These are phyloP conservation scores for Sphagnum magellanicum DNA, from an alignment of 228 moss, liverwort and hornwort genomes.

Conservation along the genomic window DNA sequence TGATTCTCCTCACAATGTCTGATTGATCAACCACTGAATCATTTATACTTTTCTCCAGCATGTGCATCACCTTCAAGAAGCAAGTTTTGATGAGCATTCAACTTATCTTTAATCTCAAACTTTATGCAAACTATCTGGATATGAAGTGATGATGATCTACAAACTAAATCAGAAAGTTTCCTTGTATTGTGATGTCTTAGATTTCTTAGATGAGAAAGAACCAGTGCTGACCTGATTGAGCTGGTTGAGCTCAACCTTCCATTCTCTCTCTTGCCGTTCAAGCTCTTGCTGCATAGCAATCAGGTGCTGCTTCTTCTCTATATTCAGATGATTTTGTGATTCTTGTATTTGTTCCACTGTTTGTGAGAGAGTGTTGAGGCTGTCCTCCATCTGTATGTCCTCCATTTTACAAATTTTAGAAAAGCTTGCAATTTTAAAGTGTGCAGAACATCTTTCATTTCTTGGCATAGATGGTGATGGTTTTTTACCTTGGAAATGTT, in stretches of 20 bases:
- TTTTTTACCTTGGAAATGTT: constrained; percentile 18
- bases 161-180: not conserved
- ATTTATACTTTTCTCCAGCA: constrained; percentile 40
- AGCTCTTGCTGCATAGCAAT: constrained; percentile 38
- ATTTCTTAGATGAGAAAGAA: not conserved
- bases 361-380: constrained; percentile 44
- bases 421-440: not conserved
- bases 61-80: constrained; percentile 29
- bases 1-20: constrained; percentile 46
- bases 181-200: not conserved
- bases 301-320: constrained; percentile 45
- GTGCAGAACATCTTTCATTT: not conserved
- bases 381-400: constrained; percentile 49
- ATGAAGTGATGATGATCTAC: too few species aligned
- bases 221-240: constrained; percentile 25
- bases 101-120: too few species aligned
- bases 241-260: constrained; percentile 51
- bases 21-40: constrained; percentile 31
- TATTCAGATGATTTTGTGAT: constrained; percentile 25
- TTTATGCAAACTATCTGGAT: too few species aligned
- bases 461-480: not conserved
- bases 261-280: constrained; percentile 39
- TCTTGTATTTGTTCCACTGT: constrained; percentile 68
- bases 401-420: constrained; percentile 5
- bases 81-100: not conserved